These are phyloP conservation scores for Alternaria ventricosa DNA, from an alignment of 2,329 filamentous ascomycete species.

Conservation along the genomic window DNA sequence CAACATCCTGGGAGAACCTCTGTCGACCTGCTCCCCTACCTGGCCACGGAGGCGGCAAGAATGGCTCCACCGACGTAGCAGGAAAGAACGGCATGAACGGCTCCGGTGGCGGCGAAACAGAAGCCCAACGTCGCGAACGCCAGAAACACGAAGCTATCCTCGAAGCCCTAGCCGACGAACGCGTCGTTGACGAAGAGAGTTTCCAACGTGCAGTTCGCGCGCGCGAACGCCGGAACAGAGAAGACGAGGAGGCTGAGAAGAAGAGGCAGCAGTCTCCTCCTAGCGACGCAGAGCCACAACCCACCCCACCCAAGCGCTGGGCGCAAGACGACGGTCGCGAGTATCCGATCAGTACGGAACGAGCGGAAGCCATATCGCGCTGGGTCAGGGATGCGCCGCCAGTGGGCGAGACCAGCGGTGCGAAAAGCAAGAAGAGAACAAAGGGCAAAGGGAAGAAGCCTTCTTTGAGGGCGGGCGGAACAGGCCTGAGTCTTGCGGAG, in stretches of 20 bases:
- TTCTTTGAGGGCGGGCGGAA: neutral
- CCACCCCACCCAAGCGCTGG: slow-evolving; percentile 61
- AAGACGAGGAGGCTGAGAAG: slow-evolving; percentile 60
- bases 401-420: slow-evolving; percentile 42
- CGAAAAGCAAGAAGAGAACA: slow-evolving; percentile 43
- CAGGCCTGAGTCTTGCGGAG: slow-evolving; percentile 21
- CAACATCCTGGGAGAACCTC: slow-evolving; percentile 71
- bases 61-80: neutral
- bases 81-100: slow-evolving; percentile 2
- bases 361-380: slow-evolving; percentile 70
- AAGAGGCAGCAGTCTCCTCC: slow-evolving; percentile 1
- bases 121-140: slow-evolving; percentile 64
- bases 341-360: slow-evolving; percentile 72
- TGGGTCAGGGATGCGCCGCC: slow-evolving; percentile 68
- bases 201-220: slow-evolving; percentile 70
- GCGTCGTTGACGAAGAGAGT: slow-evolving; percentile 70
- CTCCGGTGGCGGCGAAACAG: slow-evolving; percentile 46
- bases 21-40: slow-evolving; percentile 61
- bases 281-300: slow-evolving; percentile 5
- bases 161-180: slow-evolving; percentile 71
- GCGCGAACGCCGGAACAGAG: slow-evolving; percentile 62
- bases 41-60: slow-evolving; percentile 24
- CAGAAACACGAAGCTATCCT: slow-evolving; percentile 70
- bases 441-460: slow-evolving; percentile 30
- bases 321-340: slow-evolving; percentile 70